A percentile compares a stretch with the other conserved stretches of the same genome.
phyloP scores from a whole-genome alignment of 164 flowering plant species.

The Vitis cinerea region DNA sequence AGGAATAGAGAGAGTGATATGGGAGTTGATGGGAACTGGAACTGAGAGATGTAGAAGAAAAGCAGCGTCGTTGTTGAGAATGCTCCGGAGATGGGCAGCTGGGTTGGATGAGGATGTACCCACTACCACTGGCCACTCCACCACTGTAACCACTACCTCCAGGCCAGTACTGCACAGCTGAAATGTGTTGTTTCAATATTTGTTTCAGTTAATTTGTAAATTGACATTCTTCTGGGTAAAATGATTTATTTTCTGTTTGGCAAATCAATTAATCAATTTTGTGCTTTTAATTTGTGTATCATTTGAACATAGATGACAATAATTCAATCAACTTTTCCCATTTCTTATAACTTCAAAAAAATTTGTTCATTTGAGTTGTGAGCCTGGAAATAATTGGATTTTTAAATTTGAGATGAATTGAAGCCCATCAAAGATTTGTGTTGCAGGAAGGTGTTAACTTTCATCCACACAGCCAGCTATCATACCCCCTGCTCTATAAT shows the following conservation, averaged over 20 bases:
- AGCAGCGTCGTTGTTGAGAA: slow-evolving; percentile 58
- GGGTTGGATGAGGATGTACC: slow-evolving; percentile 32
- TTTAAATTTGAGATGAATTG: no score
- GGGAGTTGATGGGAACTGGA: slow-evolving; percentile 73
- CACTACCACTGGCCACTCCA: slow-evolving; percentile 1
- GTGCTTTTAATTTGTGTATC: no score
- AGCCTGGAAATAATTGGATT: no score
- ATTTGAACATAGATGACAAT: no score
- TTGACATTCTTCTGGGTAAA: not conserved
- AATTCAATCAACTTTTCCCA: no score
- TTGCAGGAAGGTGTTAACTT: no score
- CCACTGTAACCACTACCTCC: slow-evolving; percentile 5
- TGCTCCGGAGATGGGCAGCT: slow-evolving; percentile 70
- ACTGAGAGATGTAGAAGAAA: slow-evolving; percentile 54
- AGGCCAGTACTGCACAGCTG: slow-evolving; percentile 7
- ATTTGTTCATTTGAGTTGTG: no score
- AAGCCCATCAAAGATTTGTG: no score
- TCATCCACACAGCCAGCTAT: no score
- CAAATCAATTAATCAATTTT: no score
- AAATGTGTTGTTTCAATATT: not conserved
- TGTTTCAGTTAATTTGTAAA: slow-evolving; percentile 3
- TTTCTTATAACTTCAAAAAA: no score
- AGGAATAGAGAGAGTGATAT: slow-evolving; percentile 66
- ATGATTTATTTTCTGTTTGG: not conserved
- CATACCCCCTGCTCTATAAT: no score